Percentiles rank a stretch among this genome's conserved stretches.
Conservation (phyloP, 805 yeast species). For the Saturnispora zaruensis region DNA sequence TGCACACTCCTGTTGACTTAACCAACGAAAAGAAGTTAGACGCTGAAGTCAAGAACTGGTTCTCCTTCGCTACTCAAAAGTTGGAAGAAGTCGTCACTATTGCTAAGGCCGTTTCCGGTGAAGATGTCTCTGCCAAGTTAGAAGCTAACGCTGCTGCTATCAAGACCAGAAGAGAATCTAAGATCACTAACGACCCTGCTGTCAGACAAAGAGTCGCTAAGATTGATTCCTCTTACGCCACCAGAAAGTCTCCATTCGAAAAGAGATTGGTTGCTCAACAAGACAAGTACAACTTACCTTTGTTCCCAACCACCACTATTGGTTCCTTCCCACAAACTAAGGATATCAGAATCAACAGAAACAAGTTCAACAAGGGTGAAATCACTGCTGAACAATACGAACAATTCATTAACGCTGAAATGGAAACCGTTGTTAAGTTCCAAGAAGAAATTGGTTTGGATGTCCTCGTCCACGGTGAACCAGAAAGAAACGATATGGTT, state of each 20-base stretch:
- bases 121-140: slow-evolving; percentile 69
- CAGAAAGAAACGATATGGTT: slow-evolving; percentile 99
- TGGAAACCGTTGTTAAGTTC: slow-evolving; percentile 92
- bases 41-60: slow-evolving; percentile 91
- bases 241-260: slow-evolving; percentile 83
- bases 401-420: slow-evolving; percentile 93
- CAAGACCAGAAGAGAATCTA: slow-evolving; percentile 76
- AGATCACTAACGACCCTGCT: slow-evolving; percentile 83
- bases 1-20: slow-evolving; percentile 98
- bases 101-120: slow-evolving; percentile 81
- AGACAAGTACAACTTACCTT: slow-evolving; percentile 82
- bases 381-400: slow-evolving; percentile 93
- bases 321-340: slow-evolving; percentile 99
- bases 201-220: slow-evolving; percentile 82
- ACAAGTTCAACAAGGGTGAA: slow-evolving; percentile 96
- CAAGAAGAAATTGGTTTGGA: slow-evolving; percentile 99
- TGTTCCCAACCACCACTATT: slow-evolving; percentile 99
- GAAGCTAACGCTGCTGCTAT: slow-evolving; percentile 83
- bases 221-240: slow-evolving; percentile 64
- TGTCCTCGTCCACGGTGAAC: slow-evolving; percentile 99
- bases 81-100: slow-evolving; percentile 82
- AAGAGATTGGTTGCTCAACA: slow-evolving; percentile 83
- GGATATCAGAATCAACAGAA: slow-evolving; percentile 97
- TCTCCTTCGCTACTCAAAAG: slow-evolving; percentile 97
- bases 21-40: slow-evolving; percentile 85